Percentiles rank a stretch among this genome's conserved stretches.
These are phyloP conservation scores for Metschnikowia amazonensis DNA, from an alignment of 805 yeast species.

Conservation along the genomic window DNA sequence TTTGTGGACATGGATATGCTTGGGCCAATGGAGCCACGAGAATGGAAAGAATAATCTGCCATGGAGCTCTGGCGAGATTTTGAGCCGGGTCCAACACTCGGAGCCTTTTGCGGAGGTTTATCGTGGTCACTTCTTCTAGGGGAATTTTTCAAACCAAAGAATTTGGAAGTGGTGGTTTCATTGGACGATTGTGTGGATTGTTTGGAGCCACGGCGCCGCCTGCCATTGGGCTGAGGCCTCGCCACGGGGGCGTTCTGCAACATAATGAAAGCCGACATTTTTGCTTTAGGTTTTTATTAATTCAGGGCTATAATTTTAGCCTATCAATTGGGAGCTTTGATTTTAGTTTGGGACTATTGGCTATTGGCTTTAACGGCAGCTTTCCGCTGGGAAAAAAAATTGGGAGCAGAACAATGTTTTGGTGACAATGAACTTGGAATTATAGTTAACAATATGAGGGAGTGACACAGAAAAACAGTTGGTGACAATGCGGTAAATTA, in stretches of 20 bases:
- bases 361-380: not conserved
- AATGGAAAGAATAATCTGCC: not conserved
- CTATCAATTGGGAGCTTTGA: no score
- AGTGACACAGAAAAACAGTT: not conserved
- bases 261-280: conserved; percentile 13
- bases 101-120: not conserved
- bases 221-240: not conserved
- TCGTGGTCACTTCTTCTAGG: not conserved
- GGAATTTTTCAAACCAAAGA: not conserved
- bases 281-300: not conserved
- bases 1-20: not conserved
- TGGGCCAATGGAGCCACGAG: not conserved
- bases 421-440: not conserved
- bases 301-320: no score
- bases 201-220: not conserved
- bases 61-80: not conserved
- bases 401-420: not conserved
- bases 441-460: not conserved
- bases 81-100: not conserved
- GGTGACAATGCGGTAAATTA: not conserved
- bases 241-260: conserved; percentile 7
- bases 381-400: not conserved
- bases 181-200: not conserved
- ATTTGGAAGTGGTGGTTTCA: not conserved
- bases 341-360: no score